Evolutionary conservation across 495 filamentous ascomycete species (phyloP).

Genomic region (Aspergillus funiculosus): DNA sequence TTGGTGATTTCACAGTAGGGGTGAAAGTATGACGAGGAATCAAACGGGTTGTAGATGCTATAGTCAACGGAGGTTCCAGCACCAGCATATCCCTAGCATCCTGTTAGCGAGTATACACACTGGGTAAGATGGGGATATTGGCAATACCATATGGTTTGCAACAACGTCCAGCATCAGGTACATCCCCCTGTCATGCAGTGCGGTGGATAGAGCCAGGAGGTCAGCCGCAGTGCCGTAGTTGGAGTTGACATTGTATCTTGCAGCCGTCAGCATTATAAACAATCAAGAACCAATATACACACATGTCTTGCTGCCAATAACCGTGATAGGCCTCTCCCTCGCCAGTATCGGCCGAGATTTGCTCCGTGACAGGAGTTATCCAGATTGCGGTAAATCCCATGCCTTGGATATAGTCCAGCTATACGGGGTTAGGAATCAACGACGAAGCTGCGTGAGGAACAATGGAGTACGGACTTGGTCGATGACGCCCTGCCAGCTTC

Average conservation of each 20-base stretch:
- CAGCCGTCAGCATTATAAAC: too few species aligned
- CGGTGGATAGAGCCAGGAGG: conserved; percentile 52
- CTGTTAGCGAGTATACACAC: too few species aligned
- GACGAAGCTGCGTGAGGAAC: too few species aligned
- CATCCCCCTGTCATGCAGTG: conserved; percentile 59
- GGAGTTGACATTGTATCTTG: conserved; percentile 53
- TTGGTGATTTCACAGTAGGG: conserved; percentile 56
- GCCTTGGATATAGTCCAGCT: not conserved
- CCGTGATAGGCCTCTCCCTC: too few species aligned
- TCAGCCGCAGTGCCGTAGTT: conserved; percentile 62
- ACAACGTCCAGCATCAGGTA: conserved; percentile 76
- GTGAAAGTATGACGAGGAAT: conserved; percentile 60
- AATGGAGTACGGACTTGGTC: too few species aligned
- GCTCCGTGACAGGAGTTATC: not conserved
- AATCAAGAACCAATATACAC: too few species aligned
- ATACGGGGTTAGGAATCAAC: too few species aligned
- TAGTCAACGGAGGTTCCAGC: conserved; percentile 52
- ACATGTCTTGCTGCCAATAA: too few species aligned
- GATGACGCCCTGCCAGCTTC: not conserved
- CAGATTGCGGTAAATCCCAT: not conserved
- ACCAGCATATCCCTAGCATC: conserved; percentile 53
- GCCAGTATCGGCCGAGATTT: too few species aligned
- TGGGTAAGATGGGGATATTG: too few species aligned
- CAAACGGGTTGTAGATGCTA: conserved; percentile 57
- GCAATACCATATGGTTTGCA: conserved; percentile 70